A percentile compares a stretch with the other conserved stretches of the same genome.
These are phyloP conservation scores for Lunularia cruciata DNA, from an alignment of 225 moss, liverwort and hornwort species.

Conservation along the genomic window DNA sequence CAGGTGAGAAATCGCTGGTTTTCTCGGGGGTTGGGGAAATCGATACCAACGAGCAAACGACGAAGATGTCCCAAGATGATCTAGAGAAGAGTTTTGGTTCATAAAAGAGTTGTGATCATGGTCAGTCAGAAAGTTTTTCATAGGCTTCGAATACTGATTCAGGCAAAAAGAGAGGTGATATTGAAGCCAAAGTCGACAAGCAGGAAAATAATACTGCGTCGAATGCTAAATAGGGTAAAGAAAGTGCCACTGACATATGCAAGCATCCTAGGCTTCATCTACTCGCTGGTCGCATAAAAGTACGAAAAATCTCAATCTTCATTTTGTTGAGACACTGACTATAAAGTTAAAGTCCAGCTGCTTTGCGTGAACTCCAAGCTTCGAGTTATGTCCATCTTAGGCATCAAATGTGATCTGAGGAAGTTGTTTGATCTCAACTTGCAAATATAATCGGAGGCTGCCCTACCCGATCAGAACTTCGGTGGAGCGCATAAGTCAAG, in stretches of 20 bases:
- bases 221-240: slow-evolving; percentile 35
- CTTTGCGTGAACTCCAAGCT: no score
- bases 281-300: slow-evolving; percentile 38
- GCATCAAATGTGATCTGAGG: no score
- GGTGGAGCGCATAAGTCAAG: slow-evolving; percentile 27
- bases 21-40: no score
- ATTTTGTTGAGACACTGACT: no score
- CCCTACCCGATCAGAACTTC: slow-evolving; percentile 30
- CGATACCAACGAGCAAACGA: no score
- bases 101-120: no score
- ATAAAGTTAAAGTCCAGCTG: no score
- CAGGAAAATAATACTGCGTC: not conserved
- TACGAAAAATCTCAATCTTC: not conserved
- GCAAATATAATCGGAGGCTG: slow-evolving; percentile 43
- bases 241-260: slow-evolving; percentile 37
- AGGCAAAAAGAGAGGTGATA: not conserved
- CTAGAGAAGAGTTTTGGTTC: not conserved
- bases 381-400: not conserved
- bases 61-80: no score
- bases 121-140: no score
- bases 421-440: not conserved
- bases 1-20: no score
- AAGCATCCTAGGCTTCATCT: slow-evolving; percentile 39
- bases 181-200: not conserved
- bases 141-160: no score